Conservation (phyloP, 1,139 yeast species). For the Geotrichum candidum region DNA sequence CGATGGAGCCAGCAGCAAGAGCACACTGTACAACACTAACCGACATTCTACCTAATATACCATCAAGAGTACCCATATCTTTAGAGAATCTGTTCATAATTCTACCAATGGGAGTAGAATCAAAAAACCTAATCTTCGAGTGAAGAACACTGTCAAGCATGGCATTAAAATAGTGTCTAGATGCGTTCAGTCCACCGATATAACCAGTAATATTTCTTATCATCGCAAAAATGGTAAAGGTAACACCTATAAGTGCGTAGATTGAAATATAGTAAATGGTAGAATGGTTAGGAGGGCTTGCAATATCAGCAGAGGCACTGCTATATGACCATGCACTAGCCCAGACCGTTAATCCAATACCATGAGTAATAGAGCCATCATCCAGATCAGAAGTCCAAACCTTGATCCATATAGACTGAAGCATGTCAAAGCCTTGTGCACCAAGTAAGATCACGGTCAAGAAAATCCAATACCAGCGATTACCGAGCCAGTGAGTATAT, state of each 20-base stretch:
- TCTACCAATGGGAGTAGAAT: conserved; percentile 94
- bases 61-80: conserved; percentile 90
- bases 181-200: conserved; percentile 70
- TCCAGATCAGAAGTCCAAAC: conserved; percentile 50
- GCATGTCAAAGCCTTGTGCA: conserved; percentile 54
- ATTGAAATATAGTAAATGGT: conserved; percentile 60
- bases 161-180: conserved; percentile 63
- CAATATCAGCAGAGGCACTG: conserved; percentile 40
- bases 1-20: conserved; percentile 62
- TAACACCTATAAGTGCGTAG: conserved; percentile 64
- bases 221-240: conserved; percentile 51
- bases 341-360: conserved; percentile 57
- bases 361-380: conserved; percentile 22
- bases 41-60: conserved; percentile 78
- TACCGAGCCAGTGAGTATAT: conserved; percentile 65
- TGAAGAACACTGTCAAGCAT: conserved; percentile 60
- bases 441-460: conserved; percentile 44
- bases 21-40: conserved; percentile 67
- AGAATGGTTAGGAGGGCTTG: conserved; percentile 39
- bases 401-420: conserved; percentile 81
- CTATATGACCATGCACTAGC: conserved; percentile 66
- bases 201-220: conserved; percentile 57
- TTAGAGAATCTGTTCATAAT: conserved; percentile 95
- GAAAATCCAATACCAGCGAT: conserved; percentile 43
- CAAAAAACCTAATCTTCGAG: conserved; percentile 84